Evolutionary conservation across 345 rosid species (phyloP).

Genomic region (Eucalyptus cladocalyx): DNA sequence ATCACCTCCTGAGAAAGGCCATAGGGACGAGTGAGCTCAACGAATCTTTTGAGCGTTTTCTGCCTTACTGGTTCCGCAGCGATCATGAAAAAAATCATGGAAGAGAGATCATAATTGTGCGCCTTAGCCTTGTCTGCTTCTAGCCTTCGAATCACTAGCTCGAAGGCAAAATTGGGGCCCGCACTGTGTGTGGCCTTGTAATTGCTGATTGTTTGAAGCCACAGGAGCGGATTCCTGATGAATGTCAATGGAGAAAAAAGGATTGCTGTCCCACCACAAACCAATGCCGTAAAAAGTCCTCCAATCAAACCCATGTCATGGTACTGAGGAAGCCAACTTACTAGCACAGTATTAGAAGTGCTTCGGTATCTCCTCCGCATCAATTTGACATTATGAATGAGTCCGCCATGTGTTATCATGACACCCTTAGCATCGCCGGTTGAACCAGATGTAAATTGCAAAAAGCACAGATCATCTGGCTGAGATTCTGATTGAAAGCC

Average conservation of each 20-base stretch:
- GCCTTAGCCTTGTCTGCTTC: constrained; percentile 29
- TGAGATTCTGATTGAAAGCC: constrained; percentile 10
- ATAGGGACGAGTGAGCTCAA: constrained; percentile 39
- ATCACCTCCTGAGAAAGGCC: constrained; percentile 51
- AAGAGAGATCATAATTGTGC: constrained; percentile 38
- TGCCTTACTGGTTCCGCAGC: constrained; percentile 74
- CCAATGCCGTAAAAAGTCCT: constrained; percentile 55
- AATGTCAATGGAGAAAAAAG: constrained; percentile 53
- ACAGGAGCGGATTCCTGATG: constrained; percentile 48
- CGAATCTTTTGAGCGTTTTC: constrained; percentile 34
- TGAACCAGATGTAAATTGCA: constrained; percentile 67
- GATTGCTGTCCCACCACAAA: constrained; percentile 47
- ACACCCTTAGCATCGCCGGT: constrained; percentile 74
- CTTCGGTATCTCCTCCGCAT: constrained; percentile 41
- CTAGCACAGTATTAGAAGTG: constrained; percentile 45
- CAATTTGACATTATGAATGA: constrained; percentile 53
- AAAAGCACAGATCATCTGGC: constrained; percentile 37
- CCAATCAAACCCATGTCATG: constrained; percentile 76
- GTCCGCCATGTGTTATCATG: constrained; percentile 54
- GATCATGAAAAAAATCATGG: constrained; percentile 56
- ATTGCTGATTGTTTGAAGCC: constrained; percentile 50
- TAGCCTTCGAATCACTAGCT: constrained; percentile 41
- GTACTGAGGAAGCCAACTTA: constrained; percentile 75
- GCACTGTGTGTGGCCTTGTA: constrained; percentile 59
- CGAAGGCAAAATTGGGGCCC: constrained; percentile 62